Conservation (phyloP, 805 yeast genomes). For the Yarrowia sp. region DNA sequence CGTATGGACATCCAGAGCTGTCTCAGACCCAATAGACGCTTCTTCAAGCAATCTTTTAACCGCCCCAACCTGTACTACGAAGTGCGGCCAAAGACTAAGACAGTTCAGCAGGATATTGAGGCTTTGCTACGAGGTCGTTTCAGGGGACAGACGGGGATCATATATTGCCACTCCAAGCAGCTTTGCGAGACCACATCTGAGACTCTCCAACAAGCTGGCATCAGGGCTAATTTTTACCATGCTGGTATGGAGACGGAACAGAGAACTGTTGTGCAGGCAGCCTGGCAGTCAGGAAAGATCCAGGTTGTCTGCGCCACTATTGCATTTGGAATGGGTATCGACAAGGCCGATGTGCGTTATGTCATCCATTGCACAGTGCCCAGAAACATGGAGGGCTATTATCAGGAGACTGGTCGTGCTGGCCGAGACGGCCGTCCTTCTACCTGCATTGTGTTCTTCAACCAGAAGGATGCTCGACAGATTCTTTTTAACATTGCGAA, state of each 20-base stretch:
- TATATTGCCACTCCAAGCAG: constrained; percentile 87
- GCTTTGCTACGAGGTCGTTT: constrained; percentile 52
- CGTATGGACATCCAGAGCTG: constrained; percentile 80
- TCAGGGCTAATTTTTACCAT: constrained; percentile 76
- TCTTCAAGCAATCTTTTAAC: constrained; percentile 87
- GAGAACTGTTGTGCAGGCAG: constrained; percentile 63
- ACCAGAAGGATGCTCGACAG: constrained; percentile 72
- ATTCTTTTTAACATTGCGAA: constrained; percentile 72
- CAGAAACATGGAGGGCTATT: constrained; percentile 88
- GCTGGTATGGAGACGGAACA: constrained; percentile 90
- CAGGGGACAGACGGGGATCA: constrained; percentile 69
- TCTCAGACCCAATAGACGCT: constrained; percentile 53
- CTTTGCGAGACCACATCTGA: constrained; percentile 80
- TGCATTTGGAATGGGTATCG: constrained; percentile 99
- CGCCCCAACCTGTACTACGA: constrained; percentile 80
- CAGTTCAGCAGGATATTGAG: constrained; percentile 53
- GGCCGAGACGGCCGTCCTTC: constrained; percentile 90
- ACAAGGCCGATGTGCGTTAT: constrained; percentile 90
- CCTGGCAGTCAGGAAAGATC: constrained; percentile 72
- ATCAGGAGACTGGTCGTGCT: constrained; percentile 98
- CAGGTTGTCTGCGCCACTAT: constrained; percentile 93
- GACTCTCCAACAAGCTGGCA: constrained; percentile 55
- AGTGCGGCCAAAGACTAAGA: constrained; percentile 54
- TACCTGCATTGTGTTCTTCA: constrained; percentile 78
- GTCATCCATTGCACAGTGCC: constrained; percentile 89